Evolutionary conservation across 306 rosid genomes (phyloP), one percentile per base, ranked within the genome.

Genomic region (Cicer chorassanicum): DNA sequence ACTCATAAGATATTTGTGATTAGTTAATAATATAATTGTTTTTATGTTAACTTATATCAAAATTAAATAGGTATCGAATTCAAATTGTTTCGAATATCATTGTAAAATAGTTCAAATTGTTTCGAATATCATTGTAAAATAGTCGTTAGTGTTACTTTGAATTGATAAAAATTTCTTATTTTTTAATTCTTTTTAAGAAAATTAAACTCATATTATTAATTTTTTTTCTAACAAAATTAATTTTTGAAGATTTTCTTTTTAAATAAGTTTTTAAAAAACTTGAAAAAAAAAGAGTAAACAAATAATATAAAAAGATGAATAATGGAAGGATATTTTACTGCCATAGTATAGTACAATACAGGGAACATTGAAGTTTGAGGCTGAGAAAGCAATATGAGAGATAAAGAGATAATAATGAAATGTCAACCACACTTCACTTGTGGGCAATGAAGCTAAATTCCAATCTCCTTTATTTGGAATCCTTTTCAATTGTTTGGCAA

Each of bases 321-420:
- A 9, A 16, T 9, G 42, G 36, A 46, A 50, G 55, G 38, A 68
- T 68, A 67, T 40, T 74, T 67, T 41, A 74, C 61, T 50, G 54
- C 34, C 62, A 57, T 5, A 2, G 34, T 34, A 34, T 24, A 24
- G 34, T 24, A 24, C 34, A 50, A 63, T 45, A 11, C 40, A 8
- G 19, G 64, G 76, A 78, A 61, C 46, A 1, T 51, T 53, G 60
- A 80, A 73, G 74, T 72, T 8, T 89, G 96, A 88, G 98, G 96
- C 83, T 82, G 87, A 89, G 89, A 89, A 85, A 77, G 84, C 72
- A 86, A 60, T 38, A 19, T 11, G 75, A 71, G 75, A 81, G 97
- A 91, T 93, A 91, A 90, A 81, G 96, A 71, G 98, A 93, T 93
- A 93, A 86, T 60, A 60, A 60, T 12, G 87, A 70, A 39, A 48